phyloP scores from a whole-genome alignment of 2,329 filamentous ascomycete genomes.

The Diaporthe sp. region DNA sequence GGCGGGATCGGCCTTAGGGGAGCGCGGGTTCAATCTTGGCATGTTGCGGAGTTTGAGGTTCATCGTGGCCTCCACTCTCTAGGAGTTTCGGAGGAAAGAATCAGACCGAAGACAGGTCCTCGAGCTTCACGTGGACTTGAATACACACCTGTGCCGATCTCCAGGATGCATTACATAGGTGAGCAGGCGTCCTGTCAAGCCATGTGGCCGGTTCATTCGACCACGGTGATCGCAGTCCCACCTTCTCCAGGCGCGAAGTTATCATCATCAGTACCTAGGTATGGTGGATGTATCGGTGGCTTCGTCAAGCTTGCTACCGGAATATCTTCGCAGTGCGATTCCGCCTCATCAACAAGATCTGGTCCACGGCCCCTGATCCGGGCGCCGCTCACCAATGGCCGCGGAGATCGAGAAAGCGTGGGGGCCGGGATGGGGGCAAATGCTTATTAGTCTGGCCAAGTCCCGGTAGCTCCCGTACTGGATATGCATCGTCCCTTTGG shows the following conservation, averaged over 20 bases:
- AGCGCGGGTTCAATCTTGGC: conserved; percentile 1
- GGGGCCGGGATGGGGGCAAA: conserved; percentile 4
- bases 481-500: not conserved
- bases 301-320: not conserved
- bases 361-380: no score
- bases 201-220: not conserved
- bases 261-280: no score
- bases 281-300: no score
- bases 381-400: not conserved
- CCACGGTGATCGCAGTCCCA: not conserved
- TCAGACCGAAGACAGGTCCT: not conserved
- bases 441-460: not conserved
- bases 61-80: not conserved
- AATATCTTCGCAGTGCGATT: not conserved
- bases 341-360: not conserved
- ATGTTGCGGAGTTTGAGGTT: not conserved
- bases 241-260: not conserved
- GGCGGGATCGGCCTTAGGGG: not conserved
- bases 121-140: not conserved
- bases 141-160: not conserved
- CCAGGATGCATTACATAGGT: not conserved
- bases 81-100: not conserved
- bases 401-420: not conserved
- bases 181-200: not conserved
- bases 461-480: conserved; percentile 11